A percentile compares a stretch with the other conserved stretches of the same genome.
Conservation (phyloP, 805 yeast species). For the Candida incommunis region DNA sequence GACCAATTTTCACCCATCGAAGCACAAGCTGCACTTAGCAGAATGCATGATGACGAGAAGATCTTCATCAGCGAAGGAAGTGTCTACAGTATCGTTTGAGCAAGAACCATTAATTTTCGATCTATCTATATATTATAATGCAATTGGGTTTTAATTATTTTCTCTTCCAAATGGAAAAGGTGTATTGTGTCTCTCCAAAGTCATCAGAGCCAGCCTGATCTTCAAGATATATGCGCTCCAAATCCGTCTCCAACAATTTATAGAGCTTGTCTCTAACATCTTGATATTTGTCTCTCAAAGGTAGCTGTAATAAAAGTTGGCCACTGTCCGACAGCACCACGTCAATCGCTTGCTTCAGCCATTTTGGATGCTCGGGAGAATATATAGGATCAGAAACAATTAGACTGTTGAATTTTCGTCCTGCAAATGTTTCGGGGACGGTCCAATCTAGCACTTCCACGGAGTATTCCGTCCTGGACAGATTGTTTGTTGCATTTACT, state of each 20-base stretch:
- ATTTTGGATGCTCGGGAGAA: conserved; percentile 63
- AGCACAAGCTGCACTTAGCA: conserved; percentile 23
- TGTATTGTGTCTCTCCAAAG: conserved; percentile 58
- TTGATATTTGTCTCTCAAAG: conserved; percentile 54
- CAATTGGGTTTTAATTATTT: not conserved
- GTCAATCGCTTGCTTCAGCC: conserved; percentile 49
- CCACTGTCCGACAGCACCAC: conserved; percentile 30
- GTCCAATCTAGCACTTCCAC: conserved; percentile 69
- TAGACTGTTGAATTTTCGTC: conserved; percentile 37
- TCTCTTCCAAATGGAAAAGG: conserved; percentile 13
- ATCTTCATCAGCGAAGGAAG: conserved; percentile 23
- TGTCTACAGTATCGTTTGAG: conserved; percentile 15
- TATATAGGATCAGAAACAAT: conserved; percentile 83
- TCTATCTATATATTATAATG: no score
- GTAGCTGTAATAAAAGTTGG: conserved; percentile 56
- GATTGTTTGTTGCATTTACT: conserved; percentile 44
- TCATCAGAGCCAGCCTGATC: conserved; percentile 67
- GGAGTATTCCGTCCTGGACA: conserved; percentile 10
- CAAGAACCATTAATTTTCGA: no score
- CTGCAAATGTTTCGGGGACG: conserved; percentile 28
- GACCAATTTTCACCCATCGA: conserved; percentile 25
- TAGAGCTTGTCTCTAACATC: conserved; percentile 50
- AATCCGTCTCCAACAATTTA: conserved; percentile 28
- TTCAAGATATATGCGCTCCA: conserved; percentile 24
- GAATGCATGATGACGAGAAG: conserved; percentile 23